Conservation (phyloP, 1,139 yeast genomes). For the Komagataea norvegica region DNA sequence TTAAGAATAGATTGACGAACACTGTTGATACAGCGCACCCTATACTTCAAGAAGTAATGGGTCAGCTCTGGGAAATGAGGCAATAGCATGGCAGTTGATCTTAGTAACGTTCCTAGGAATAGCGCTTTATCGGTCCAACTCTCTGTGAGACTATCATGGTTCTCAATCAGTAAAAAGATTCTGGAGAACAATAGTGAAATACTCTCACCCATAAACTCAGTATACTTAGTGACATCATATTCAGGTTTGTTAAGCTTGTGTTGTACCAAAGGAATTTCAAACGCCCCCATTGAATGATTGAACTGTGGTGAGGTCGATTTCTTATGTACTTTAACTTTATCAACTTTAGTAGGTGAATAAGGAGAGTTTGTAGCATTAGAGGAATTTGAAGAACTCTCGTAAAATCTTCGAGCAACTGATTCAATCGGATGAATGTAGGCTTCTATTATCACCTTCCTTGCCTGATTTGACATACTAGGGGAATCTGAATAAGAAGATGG, state of each 20-base stretch:
- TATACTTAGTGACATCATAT: slow-evolving; percentile 11
- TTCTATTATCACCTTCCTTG: neutral
- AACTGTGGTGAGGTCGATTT: neutral
- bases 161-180: slow-evolving; percentile 14
- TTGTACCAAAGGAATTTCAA: slow-evolving; percentile 12
- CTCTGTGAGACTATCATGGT: neutral
- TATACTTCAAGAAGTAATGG: slow-evolving; percentile 9
- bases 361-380: neutral
- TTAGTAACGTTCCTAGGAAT: slow-evolving; percentile 6
- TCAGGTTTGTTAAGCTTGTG: slow-evolving; percentile 14
- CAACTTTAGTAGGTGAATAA: neutral
- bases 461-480: too few species aligned
- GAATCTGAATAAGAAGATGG: too few species aligned
- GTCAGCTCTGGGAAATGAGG: slow-evolving; percentile 8
- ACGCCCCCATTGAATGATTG: neutral
- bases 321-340: too few species aligned
- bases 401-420: neutral
- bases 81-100: slow-evolving; percentile 13
- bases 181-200: slow-evolving; percentile 15
- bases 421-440: slow-evolving; percentile 6
- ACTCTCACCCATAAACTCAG: slow-evolving; percentile 21
- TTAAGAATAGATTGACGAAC: slow-evolving; percentile 10
- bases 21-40: slow-evolving; percentile 16
- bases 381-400: neutral
- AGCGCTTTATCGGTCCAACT: neutral